Base-by-base conservation (phyloP, 2,329 filamentous ascomycete genomes). In the Colletotrichum truncatum region DNA sequence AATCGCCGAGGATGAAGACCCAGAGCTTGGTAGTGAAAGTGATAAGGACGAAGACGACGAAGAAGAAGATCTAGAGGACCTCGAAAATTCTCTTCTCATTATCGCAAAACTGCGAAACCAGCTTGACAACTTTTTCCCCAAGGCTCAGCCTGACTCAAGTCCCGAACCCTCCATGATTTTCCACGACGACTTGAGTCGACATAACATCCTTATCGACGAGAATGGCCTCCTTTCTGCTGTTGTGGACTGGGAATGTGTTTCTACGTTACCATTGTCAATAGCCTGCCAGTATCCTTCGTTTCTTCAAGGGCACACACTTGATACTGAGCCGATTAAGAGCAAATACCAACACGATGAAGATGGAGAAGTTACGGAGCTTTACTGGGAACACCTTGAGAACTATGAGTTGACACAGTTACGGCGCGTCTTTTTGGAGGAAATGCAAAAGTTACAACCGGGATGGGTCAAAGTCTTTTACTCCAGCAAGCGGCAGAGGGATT, bases 211-310 rank as follows among this genome's bases (percentile, higher is more conserved):
- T 14, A 74, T 82, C 1, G 72, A 82, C 54, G 70, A 76, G 1
- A 26, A 73, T 8, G 77, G 77, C 1, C 57, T 62, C 0, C 67
- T 82, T 6, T 78, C 77, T 1, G 80, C 68, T 7, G 58, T 83
- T 0, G 53, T 82, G 4, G 80, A 82, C 66, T 83, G 79, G 78
- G 79, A 83, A 58, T 81, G 76, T 39, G 75, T 81, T 10, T 81
- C 77, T 1, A 69, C 77, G 2, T 25, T 81, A 59, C 81, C 80
- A 6, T 66, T 76, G 14, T 83, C 16, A 4, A 10, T 21, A 11
- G 45, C 45, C 18, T 49, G 45, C 16, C 25, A 49, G 45, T 49
- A 49, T 16, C 45, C 45, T 7, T 14, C 34, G 6, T 54, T 41
- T 25, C 14, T 54, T 8, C 34, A 41, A 30, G 21, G 34, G 34